Evolutionary conservation across 306 rosid species (phyloP), one percentile per base, ranked within the genome.

Genomic region (Gastrolobium bilobum): DNA sequence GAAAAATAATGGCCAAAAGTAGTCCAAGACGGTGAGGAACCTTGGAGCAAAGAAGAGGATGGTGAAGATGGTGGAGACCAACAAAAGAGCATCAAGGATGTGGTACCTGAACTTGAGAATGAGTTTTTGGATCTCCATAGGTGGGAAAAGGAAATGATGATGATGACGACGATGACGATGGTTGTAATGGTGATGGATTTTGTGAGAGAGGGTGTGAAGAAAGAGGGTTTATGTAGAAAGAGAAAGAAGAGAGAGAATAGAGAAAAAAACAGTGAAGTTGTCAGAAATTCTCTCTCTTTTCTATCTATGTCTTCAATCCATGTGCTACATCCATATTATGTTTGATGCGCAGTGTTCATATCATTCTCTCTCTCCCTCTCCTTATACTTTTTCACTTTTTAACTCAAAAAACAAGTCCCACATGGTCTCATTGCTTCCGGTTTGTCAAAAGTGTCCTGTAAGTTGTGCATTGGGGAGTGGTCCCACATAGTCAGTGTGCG

Each of bases 1-100:
- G 85, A 90, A 85, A 47, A 89, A 48, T 44, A 92, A 96, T 0
- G 97, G 96, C 94, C 94, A 92, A 74, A 90, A 90, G 77, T 86
- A 92, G 33, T 89, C 90, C 35, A 92, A 3, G 63, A 92, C 29
- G 68, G 86, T 57, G 53, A 92, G 54, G 75, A 92, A 86, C 35
- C 85, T 65, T 0, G 96, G 92, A 0, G 90, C 91, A 4, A 90
- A 3, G 58, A 75, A 53, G 75, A 84, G n/a, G 48, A 89, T 38
- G 20, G 86, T 4, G 77, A 81, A 52, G 40, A 78, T 46, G 34
- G 73, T 11, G 8, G 82, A 1, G 46, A 42, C 61, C 31, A 84
- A n/a, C 8, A 72, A 2, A 4, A 92, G 76, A 0, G 76, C 73
- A 1, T 29, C 57, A 7, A 79, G 15, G 63, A 90, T 37, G 70